These are phyloP conservation scores for Austroboletus eburneus DNA, from an alignment of 768 basidiomycete species.

Conservation along the genomic window DNA sequence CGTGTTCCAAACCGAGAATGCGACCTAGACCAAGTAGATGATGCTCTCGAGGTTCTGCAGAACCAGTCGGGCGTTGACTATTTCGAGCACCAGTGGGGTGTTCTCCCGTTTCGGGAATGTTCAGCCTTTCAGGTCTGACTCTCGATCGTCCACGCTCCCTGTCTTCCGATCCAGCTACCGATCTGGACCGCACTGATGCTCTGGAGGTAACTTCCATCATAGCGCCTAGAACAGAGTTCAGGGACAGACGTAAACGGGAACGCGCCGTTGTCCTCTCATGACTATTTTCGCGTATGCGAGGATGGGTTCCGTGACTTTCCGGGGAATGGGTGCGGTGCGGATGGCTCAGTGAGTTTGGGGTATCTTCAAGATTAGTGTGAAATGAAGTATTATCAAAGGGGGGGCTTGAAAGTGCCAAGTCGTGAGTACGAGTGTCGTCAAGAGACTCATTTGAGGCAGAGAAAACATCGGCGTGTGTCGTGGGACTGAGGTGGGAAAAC, in stretches of 20 bases:
- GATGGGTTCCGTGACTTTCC: not conserved
- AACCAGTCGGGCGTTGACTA: not conserved
- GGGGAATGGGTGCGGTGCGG: constrained; percentile 2
- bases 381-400: not conserved
- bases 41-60: constrained; percentile 11
- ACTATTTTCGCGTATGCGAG: not conserved
- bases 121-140: constrained; percentile 11
- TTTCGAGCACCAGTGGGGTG: not conserved
- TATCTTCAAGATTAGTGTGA: constrained; percentile 36
- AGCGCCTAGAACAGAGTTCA: constrained; percentile 14
- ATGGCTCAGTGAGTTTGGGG: not conserved
- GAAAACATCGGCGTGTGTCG: constrained; percentile 4
- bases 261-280: constrained; percentile 4
- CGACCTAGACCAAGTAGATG: constrained; percentile 35
- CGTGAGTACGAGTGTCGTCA: not conserved
- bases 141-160: constrained; percentile 21
- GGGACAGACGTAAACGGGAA: constrained; percentile 17
- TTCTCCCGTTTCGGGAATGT: not conserved
- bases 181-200: constrained; percentile 15
- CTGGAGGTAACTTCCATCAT: constrained; percentile 18
- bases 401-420: not conserved
- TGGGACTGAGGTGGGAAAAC: not conserved
- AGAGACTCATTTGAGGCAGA: constrained; percentile 4
- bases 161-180: constrained; percentile 36
- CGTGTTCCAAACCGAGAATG: constrained; percentile 16